These are phyloP conservation scores for Calonectria pseudoreteaudii DNA, from an alignment of 2,329 filamentous ascomycete species.

Conservation along the genomic window DNA sequence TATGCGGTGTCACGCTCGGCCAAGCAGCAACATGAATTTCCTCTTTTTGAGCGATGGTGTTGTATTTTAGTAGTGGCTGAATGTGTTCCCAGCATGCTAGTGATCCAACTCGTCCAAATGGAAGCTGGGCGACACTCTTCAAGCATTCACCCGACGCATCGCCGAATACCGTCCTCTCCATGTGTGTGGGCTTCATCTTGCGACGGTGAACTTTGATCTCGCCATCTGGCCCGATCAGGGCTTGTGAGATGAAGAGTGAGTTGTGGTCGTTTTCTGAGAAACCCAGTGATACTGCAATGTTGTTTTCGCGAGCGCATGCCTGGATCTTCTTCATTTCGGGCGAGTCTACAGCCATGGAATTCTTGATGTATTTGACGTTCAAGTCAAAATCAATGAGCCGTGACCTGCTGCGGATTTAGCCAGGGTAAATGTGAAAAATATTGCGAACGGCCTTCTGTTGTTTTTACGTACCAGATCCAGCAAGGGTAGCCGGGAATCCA, in stretches of 20 bases:
- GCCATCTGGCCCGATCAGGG: constrained; percentile 54
- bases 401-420: constrained; percentile 29
- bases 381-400: constrained; percentile 33
- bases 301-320: constrained; percentile 44
- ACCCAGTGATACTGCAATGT: constrained; percentile 54
- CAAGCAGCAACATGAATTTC: constrained; percentile 60
- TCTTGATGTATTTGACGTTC: constrained; percentile 50
- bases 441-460: constrained; percentile 8
- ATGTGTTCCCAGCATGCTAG: constrained; percentile 62
- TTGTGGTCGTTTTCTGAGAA: constrained; percentile 53
- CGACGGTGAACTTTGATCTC: constrained; percentile 52
- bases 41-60: constrained; percentile 53
- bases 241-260: constrained; percentile 58
- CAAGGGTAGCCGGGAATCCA: constrained; percentile 65
- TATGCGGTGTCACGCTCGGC: constrained; percentile 45
- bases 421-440: not conserved
- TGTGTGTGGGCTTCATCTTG: constrained; percentile 64
- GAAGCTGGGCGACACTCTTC: constrained; percentile 49
- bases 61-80: constrained; percentile 60
- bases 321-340: constrained; percentile 51
- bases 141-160: constrained; percentile 54
- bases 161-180: constrained; percentile 62
- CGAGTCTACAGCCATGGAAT: constrained; percentile 53
- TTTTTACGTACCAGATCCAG: constrained; percentile 49
- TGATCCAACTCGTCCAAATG: constrained; percentile 53